Percentiles rank a stretch among this genome's conserved stretches.
These are phyloP conservation scores for Paramecium bursaria DNA, from an alignment of 73 alveolate genomes.

Conservation along the genomic window DNA sequence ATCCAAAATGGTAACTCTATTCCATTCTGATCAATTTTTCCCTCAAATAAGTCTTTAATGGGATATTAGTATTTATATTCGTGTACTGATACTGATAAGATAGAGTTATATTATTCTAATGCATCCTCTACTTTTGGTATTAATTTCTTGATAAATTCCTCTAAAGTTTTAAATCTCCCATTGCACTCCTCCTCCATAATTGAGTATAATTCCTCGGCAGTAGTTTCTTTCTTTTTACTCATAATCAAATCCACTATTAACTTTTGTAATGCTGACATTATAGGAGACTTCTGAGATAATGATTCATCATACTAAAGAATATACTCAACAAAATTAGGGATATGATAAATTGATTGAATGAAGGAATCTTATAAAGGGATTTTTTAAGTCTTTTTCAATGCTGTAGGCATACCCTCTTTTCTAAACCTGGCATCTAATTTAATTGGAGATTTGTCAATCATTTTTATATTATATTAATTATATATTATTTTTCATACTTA, in stretches of 20 bases:
- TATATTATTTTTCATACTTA: too few species aligned
- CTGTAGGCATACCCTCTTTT: constrained; percentile 35
- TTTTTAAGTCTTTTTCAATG: constrained; percentile 20
- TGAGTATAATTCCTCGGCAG: constrained; percentile 16
- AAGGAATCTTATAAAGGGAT: neutral
- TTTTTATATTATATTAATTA: too few species aligned
- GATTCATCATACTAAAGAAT: constrained; percentile 44
- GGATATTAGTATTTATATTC: neutral
- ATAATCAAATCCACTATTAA: constrained; percentile 2
- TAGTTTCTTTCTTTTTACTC: constrained; percentile 36
- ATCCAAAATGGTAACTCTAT: neutral
- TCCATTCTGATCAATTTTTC: too few species aligned
- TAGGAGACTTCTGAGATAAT: neutral
- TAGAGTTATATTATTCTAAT: neutral
- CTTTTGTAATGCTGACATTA: neutral
- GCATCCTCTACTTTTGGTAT: constrained; percentile 41
- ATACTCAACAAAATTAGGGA: constrained; percentile 20
- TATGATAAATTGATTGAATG: constrained; percentile 7
- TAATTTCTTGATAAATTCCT: constrained; percentile 29
- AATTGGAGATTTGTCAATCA: too few species aligned
- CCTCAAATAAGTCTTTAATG: neutral
- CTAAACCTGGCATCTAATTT: constrained; percentile 24
- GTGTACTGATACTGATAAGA: neutral
- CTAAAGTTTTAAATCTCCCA: constrained; percentile 31
- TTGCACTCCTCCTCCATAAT: constrained; percentile 44